These are phyloP conservation scores for Geotrichum restrictum DNA, from an alignment of 1,139 yeast species.

Conservation along the genomic window DNA sequence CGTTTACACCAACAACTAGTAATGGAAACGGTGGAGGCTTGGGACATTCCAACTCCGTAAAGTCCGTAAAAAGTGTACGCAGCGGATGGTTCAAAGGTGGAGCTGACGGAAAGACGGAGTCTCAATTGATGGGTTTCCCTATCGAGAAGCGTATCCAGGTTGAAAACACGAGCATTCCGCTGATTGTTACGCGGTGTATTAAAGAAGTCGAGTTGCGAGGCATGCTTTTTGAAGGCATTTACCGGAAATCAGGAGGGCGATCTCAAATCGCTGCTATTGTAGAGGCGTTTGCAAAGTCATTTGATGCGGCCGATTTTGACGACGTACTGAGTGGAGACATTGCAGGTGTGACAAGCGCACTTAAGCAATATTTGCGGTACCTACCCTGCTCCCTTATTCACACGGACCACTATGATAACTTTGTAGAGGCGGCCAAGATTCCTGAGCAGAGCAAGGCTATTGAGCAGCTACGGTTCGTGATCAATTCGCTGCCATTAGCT, in stretches of 20 bases:
- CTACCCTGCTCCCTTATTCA: conserved; percentile 85
- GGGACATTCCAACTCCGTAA: background rate
- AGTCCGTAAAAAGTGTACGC: conserved; percentile 9
- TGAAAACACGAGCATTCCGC: conserved; percentile 64
- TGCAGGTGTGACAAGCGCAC: conserved; percentile 78
- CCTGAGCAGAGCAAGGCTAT: conserved; percentile 24
- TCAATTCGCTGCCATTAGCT: conserved; percentile 57
- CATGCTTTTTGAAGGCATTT: conserved; percentile 74
- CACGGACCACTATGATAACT: conserved; percentile 60
- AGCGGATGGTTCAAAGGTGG: conserved; percentile 23
- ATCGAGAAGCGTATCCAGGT: conserved; percentile 41
- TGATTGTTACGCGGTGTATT: conserved; percentile 68
- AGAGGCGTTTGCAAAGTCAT: conserved; percentile 40
- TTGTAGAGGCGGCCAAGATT: conserved; percentile 42
- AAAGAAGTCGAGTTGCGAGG: conserved; percentile 74
- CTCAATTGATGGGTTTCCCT: conserved; percentile 29
- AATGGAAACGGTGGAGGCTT: conserved; percentile 8
- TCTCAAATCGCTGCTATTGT: conserved; percentile 60
- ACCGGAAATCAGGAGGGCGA: conserved; percentile 85
- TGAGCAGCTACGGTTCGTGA: conserved; percentile 38
- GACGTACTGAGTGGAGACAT: conserved; percentile 63
- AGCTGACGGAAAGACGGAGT: conserved; percentile 12
- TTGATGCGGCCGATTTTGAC: conserved; percentile 33
- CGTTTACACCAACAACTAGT: conserved; percentile 3
- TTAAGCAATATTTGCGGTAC: conserved; percentile 79